A percentile compares a stretch with the other conserved stretches of the same genome.
Evolutionary conservation across 2,329 filamentous ascomycete species (phyloP).

Genomic region (Sporothrix curviconia): DNA sequence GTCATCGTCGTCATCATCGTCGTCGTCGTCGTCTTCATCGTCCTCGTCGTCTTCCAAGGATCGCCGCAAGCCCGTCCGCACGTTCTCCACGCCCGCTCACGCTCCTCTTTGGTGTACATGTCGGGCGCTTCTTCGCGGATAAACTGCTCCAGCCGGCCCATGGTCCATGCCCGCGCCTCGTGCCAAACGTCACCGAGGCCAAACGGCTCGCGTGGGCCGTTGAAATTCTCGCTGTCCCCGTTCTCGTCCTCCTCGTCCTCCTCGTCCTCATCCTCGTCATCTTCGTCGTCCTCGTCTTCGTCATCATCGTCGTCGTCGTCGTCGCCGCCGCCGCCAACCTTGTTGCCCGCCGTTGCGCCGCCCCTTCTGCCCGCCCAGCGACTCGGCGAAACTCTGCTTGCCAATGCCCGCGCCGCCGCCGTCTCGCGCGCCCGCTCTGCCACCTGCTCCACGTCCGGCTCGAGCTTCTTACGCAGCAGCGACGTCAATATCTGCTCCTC

Average conservation of each 20-base stretch:
- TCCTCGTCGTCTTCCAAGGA: conserved; percentile 44
- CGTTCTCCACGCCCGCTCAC: conserved; percentile 59
- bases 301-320: conserved; percentile 31
- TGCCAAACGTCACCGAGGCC: conserved; percentile 34
- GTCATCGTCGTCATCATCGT: conserved; percentile 46
- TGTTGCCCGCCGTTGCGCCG: neutral
- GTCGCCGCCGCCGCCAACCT: conserved; percentile 13
- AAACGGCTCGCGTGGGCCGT: conserved; percentile 27
- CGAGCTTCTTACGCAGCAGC: conserved; percentile 75
- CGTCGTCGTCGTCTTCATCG: conserved; percentile 53
- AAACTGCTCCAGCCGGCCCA: conserved; percentile 31
- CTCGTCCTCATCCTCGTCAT: conserved; percentile 25
- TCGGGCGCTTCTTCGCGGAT: conserved; percentile 47
- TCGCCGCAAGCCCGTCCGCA: conserved; percentile 63
- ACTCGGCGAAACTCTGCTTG: conserved; percentile 22
- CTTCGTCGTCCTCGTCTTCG: conserved; percentile 30
- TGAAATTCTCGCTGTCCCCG: conserved; percentile 35
- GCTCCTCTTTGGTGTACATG: conserved; percentile 66
- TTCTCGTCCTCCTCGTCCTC: conserved; percentile 28
- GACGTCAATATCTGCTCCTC: conserved; percentile 60
- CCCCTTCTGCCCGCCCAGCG: conserved; percentile 13
- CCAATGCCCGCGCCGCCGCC: conserved; percentile 30
- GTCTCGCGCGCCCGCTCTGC: conserved; percentile 56
- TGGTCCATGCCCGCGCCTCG: conserved; percentile 28
- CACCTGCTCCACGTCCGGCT: conserved; percentile 68